Percentiles rank a stretch among this genome's conserved stretches.
Evolutionary conservation across 75 land plant genomes (phyloP).

Genomic region (Chamaecyparis obtusa): DNA sequence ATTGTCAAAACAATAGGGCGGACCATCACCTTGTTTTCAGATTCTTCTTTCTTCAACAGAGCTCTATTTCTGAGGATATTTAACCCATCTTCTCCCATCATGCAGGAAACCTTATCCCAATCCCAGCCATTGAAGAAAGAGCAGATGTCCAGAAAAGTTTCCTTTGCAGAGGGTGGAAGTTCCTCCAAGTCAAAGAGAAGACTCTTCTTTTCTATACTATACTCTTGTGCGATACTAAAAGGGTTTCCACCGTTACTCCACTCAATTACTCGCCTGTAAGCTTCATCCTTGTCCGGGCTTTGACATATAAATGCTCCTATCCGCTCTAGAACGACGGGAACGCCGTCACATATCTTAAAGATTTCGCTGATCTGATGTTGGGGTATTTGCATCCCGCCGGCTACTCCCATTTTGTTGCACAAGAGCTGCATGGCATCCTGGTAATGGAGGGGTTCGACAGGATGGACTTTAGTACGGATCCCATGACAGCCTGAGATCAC

Average conservation of each 20-base stretch:
- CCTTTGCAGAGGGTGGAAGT: neutral
- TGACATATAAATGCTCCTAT: neutral
- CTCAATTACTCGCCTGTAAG: neutral
- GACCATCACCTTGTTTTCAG: neutral
- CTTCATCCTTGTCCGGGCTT: neutral
- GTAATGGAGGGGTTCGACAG: neutral
- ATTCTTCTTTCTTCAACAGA: neutral
- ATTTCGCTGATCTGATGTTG: neutral
- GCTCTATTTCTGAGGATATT: neutral
- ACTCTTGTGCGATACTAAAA: neutral
- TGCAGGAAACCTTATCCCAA: neutral
- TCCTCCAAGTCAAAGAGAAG: neutral
- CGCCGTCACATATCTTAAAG: neutral
- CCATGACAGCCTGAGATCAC: neutral
- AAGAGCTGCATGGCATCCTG: neutral
- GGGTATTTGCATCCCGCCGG: neutral
- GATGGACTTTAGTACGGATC: neutral
- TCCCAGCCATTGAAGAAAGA: constrained; percentile 2
- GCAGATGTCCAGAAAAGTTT: neutral
- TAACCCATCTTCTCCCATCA: neutral
- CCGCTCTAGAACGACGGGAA: neutral
- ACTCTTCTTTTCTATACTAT: neutral
- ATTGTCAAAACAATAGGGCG: neutral
- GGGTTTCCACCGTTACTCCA: neutral
- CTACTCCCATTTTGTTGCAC: neutral